Base-by-base conservation (phyloP, 345 rosid species). In the Physaria fendleri region DNA sequence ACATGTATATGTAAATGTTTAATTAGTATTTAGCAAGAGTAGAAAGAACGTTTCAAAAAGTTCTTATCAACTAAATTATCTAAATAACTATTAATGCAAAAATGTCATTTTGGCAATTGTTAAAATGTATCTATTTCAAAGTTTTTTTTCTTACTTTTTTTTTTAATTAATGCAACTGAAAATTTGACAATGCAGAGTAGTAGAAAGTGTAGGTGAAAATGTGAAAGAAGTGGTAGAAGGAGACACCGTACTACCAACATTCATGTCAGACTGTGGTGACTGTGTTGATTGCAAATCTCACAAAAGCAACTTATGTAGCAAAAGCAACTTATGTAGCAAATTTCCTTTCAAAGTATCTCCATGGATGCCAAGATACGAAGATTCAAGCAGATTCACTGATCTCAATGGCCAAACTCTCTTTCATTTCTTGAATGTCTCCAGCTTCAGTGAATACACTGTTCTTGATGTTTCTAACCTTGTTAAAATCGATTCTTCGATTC, bases 181-280 rank as follows among this genome's bases (percentile, higher is more conserved):
- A 18, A 49, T 34, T 10, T 69, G 51, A 61, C 15, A 5, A 54
- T 38, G 35, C 67, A 85, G 98, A 66, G 67, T 77, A 7, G 95
- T 91, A 34, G 98, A 91, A 71, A 91, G 98, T 66, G 80, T 88
- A 0, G 98, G 98, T 7, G 87, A 83, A 66, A 69, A 77, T n/a
- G 96, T 85, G 3, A 58, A 55, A 1, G 86, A 76, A 60, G 58
- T 91, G 16, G 58, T 35, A 1, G 77, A 63, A 76, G 98, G 96
- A 47, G 96, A 91, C 50, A 43, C 49, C 0, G 95, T 91, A 4
- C 67, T 91, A 34, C 98, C 96, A 6, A 74, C 75, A 1, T 82
- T 91, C 73, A 47, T 87, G 81, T 5, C 95, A 0, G 95, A 87
- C 41, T 91, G 96, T 42, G 81, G 81, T 10, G 88, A 83, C 5